Conservation (phyloP, 2,329 filamentous ascomycete species). For the Colletotrichum sp. region DNA sequence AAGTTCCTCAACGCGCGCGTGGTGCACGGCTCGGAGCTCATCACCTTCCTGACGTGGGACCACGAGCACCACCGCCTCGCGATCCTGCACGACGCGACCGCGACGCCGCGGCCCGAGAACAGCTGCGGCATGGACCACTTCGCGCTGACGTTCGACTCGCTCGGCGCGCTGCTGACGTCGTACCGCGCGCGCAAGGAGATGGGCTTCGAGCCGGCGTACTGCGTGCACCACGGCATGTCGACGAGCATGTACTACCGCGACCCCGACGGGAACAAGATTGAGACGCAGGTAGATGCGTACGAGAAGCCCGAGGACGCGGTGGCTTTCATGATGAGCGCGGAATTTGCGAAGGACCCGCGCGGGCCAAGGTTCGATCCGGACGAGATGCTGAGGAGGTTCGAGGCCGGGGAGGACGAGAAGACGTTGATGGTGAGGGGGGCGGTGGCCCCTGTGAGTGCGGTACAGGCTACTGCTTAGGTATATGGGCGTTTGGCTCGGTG, state of each 20-base stretch:
- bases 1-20: constrained; percentile 38
- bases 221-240: constrained; percentile 52
- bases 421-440: neutral
- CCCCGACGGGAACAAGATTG: constrained; percentile 53
- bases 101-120: constrained; percentile 24
- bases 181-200: constrained; percentile 40
- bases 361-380: constrained; percentile 1
- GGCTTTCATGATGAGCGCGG: constrained; percentile 40
- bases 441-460: neutral
- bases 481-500: fast-evolving
- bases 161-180: constrained; percentile 37
- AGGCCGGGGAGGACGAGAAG: neutral
- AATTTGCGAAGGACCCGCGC: constrained; percentile 43
- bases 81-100: constrained; percentile 33
- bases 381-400: constrained; percentile 3
- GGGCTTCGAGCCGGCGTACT: constrained; percentile 45
- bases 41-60: constrained; percentile 49
- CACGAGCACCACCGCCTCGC: constrained; percentile 54
- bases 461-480: neutral
- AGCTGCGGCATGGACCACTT: constrained; percentile 44
- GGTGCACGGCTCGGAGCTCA: constrained; percentile 25
- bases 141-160: constrained; percentile 41
- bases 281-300: constrained; percentile 52
- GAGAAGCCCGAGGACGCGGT: constrained; percentile 39
- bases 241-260: constrained; percentile 54